A percentile compares a stretch with the other conserved stretches of the same genome.
Conservation (phyloP, 495 filamentous ascomycete species). For the Lasiosphaeriaceae sp. region DNA sequence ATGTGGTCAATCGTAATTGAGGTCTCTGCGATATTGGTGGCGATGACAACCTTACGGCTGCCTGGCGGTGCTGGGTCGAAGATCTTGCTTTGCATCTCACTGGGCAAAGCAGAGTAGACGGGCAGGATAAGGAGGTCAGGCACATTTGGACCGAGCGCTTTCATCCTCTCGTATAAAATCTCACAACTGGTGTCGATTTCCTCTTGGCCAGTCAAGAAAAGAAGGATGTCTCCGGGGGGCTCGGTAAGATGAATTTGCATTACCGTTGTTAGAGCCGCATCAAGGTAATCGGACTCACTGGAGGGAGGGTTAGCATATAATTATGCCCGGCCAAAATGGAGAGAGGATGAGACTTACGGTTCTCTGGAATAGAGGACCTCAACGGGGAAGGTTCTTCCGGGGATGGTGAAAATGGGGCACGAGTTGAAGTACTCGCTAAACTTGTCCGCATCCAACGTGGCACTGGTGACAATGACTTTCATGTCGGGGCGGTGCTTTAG, state of each 20-base stretch:
- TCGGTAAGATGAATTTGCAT: conserved; percentile 98
- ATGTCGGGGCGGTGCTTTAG: conserved; percentile 80
- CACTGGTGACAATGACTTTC: conserved; percentile 92
- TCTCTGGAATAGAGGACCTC: conserved; percentile 93
- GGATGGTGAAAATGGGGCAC: conserved; percentile 94
- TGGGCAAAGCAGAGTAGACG: conserved; percentile 88
- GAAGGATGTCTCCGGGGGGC: conserved; percentile 82
- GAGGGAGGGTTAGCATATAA: not conserved
- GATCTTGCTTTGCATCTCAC: conserved; percentile 89
- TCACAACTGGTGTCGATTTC: conserved; percentile 97
- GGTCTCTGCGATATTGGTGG: conserved; percentile 97
- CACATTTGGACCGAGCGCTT: conserved; percentile 83
- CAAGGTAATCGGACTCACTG: conserved; percentile 84
- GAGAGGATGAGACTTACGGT: conserved; percentile 40
- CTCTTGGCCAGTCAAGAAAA: conserved; percentile 96
- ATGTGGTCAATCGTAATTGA: conserved; percentile 97
- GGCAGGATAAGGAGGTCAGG: conserved; percentile 91
- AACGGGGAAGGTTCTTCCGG: conserved; percentile 90
- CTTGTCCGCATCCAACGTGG: conserved; percentile 95
- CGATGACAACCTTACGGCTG: conserved; percentile 91
- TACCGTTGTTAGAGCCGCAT: conserved; percentile 90
- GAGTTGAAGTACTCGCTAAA: conserved; percentile 94
- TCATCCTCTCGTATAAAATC: conserved; percentile 93
- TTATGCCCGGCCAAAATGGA: not conserved
- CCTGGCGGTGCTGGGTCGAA: conserved; percentile 92